Evolutionary conservation across 306 rosid species (phyloP).

Genomic region (Corylus avellana): DNA sequence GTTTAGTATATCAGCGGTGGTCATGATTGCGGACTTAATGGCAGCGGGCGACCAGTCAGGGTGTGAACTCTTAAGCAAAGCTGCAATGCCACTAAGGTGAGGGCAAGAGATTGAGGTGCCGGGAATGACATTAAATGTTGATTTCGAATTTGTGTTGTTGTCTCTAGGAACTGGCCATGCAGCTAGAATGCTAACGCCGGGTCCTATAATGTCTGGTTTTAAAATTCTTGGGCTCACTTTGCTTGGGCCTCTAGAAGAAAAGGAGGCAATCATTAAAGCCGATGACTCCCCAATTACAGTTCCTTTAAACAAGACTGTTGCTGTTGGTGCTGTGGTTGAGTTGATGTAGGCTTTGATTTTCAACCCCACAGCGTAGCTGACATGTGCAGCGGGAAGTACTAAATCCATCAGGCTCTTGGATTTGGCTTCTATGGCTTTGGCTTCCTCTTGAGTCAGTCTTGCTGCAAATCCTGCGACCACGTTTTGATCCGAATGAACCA

Average conservation of each 20-base stretch:
- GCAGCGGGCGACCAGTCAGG: slow-evolving; percentile 70
- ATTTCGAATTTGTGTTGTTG: slow-evolving; percentile 13
- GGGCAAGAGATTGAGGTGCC: slow-evolving; percentile 67
- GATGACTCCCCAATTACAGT: slow-evolving; percentile 45
- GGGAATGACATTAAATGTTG: slow-evolving; percentile 30
- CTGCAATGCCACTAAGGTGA: slow-evolving; percentile 57
- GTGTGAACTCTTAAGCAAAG: slow-evolving; percentile 56
- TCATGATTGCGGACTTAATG: slow-evolving; percentile 58
- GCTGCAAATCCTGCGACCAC: slow-evolving; percentile 66
- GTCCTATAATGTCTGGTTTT: slow-evolving; percentile 62
- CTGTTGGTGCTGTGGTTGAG: slow-evolving; percentile 33
- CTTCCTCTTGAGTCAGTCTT: slow-evolving; percentile 54
- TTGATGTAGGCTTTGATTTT: slow-evolving; percentile 46
- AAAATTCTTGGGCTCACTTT: slow-evolving; percentile 44
- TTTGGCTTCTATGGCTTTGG: slow-evolving; percentile 44
- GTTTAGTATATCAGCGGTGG: slow-evolving; percentile 27
- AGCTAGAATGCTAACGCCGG: slow-evolving; percentile 53
- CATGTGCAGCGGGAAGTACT: slow-evolving; percentile 44
- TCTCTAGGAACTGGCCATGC: slow-evolving; percentile 54
- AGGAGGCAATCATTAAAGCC: slow-evolving; percentile 41
- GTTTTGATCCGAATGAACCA: slow-evolving; percentile 50
- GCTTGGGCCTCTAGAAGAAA: slow-evolving; percentile 70
- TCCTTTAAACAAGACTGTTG: slow-evolving; percentile 47
- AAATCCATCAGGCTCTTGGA: slow-evolving; percentile 9
- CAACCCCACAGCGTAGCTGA: slow-evolving; percentile 36